Evolutionary conservation across 176 grass and related monocot species (phyloP), one percentile per base, ranked within the genome.

Genomic region (Eragrostis nindensis): DNA sequence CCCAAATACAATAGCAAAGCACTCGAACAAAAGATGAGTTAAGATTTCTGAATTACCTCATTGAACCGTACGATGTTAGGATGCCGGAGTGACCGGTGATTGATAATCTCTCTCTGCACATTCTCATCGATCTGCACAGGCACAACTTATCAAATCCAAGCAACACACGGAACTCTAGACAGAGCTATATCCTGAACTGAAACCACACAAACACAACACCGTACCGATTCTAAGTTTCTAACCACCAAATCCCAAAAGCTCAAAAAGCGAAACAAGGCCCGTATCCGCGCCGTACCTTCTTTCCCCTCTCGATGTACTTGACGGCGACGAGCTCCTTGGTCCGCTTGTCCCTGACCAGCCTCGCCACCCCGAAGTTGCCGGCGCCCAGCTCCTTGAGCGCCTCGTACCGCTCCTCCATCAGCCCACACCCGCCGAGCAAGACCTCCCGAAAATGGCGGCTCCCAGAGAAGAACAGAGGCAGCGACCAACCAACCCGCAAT

Each of bases 101-200:
- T 98, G 80, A 98, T 98, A 64, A 98, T 98, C 89, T 98, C 95
- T 62, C 95, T 92, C 86, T 90, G 95, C 67, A 98, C 95, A 75
- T 98, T 92, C 75, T 94, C 95, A 86, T 98, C 95, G 70, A 98
- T 98, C 95, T 97, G 83, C 48, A 87, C 1, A 50, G 1, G 78
- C 45, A 75, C 19, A 70, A 55, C 39, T 19, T 54, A 46, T 2
- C 0, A 72, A 52, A 29, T 71, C 41, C 70, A 77, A 68, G 42
- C 18, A 65, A 55, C 30, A 45, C 72, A 45, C 14, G 82, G 39
- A 83, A 11, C 11, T 39, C 7, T 13, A 39, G 15, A 3, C 17
- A 88, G n/a, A 72, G 10, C 16, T 11, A 6, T 3, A 44, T 42
- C 6, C 40, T 21, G 3, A 18, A 78, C 46, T 25, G 29, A 36